These are phyloP conservation scores for Chaetomium tenue DNA, from an alignment of 495 filamentous ascomycete genomes.

Conservation along the genomic window DNA sequence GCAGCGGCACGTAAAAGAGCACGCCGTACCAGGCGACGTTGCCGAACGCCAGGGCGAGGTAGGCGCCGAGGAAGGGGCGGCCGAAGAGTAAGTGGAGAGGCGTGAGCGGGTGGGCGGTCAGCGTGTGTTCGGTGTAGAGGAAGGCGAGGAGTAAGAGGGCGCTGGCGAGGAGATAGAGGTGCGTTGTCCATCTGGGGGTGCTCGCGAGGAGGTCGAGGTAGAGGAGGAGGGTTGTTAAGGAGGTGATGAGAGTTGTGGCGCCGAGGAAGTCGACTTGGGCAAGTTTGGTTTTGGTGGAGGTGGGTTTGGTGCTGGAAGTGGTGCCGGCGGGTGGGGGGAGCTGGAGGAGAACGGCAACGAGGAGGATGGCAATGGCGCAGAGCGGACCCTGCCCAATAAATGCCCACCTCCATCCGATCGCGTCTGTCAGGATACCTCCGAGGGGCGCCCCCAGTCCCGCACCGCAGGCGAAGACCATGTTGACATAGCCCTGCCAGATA, in stretches of 20 bases:
- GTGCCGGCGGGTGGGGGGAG: neutral
- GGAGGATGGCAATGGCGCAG: neutral
- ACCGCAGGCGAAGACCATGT: neutral
- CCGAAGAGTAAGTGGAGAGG: neutral
- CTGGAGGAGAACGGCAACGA: neutral
- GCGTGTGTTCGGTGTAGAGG: neutral
- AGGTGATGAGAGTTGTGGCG: neutral
- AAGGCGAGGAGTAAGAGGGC: neutral
- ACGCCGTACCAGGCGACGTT: slow-evolving; percentile 6
- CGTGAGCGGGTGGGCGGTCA: neutral
- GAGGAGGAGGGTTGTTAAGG: neutral
- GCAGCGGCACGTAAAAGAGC: slow-evolving; percentile 3
- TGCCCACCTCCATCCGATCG: neutral
- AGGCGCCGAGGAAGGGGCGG: neutral
- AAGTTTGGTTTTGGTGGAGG: neutral
- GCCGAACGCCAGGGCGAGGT: slow-evolving; percentile 1
- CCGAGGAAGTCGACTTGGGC: neutral
- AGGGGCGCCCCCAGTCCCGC: neutral
- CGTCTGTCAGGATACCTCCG: neutral
- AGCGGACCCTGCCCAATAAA: neutral
- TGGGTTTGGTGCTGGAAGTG: too few species aligned
- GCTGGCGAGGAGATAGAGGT: neutral
- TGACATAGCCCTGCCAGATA: neutral
- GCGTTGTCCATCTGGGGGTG: neutral
- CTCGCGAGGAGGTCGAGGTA: neutral